A percentile compares a stretch with the other conserved stretches of the same genome.
phyloP scores from a whole-genome alignment of 23 red algal species.

The Gracilaria caudata region DNA sequence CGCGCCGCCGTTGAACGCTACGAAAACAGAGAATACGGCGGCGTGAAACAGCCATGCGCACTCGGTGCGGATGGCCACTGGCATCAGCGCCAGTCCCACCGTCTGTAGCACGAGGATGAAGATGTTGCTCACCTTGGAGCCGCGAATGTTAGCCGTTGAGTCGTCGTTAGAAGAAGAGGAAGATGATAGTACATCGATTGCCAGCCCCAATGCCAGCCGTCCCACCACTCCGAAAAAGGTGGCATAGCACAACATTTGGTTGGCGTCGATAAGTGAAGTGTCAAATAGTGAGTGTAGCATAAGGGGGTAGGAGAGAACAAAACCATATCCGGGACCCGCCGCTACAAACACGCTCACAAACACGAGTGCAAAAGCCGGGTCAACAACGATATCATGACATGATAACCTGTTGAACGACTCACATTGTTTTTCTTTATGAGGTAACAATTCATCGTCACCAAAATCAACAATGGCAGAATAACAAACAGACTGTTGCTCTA shows the following conservation, averaged over 20 bases:
- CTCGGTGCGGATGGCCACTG: slow-evolving; percentile 16
- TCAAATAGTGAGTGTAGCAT: slow-evolving; percentile 42
- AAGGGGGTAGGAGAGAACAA: slow-evolving; percentile 44
- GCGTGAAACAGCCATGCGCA: slow-evolving; percentile 14
- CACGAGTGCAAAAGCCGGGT: slow-evolving; percentile 34
- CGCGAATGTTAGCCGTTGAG: slow-evolving; percentile 9
- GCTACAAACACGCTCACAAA: slow-evolving; percentile 29
- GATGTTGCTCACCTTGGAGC: slow-evolving; percentile 30
- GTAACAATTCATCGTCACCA: neutral
- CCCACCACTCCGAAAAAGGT: slow-evolving; percentile 61
- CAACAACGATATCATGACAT: slow-evolving; percentile 32
- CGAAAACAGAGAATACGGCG: slow-evolving; percentile 9
- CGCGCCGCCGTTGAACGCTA: slow-evolving; percentile 55
- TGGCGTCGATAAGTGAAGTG: slow-evolving; percentile 12
- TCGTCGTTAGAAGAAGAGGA: slow-evolving; percentile 4
- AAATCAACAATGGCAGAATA: neutral
- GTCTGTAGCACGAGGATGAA: slow-evolving; percentile 16
- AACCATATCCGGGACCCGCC: slow-evolving; percentile 52
- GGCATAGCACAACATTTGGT: slow-evolving; percentile 39
- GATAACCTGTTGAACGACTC: slow-evolving; percentile 26
- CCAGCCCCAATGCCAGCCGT: slow-evolving; percentile 23
- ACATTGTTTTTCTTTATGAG: slow-evolving; percentile 10
- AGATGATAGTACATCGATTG: slow-evolving; percentile 23
- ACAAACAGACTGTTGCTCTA: neutral
- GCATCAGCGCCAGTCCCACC: slow-evolving; percentile 29